Base-by-base conservation (phyloP, 805 yeast species). In the Candida silvatica region DNA sequence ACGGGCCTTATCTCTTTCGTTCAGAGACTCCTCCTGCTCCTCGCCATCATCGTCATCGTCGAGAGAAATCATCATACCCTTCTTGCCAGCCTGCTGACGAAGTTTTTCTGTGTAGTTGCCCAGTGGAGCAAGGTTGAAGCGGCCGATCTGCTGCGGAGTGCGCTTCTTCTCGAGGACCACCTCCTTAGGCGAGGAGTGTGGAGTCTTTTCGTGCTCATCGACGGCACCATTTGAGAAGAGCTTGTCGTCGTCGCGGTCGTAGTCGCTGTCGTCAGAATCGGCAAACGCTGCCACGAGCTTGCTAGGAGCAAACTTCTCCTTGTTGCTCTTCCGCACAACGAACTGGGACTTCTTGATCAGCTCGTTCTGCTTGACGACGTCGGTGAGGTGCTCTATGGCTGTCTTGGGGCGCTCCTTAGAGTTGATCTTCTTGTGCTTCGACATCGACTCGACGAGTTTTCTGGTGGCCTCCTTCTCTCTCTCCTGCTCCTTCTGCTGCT, bases 271-370 rank as follows among this genome's bases (percentile, higher is more conserved):
- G 8, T 44, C 48, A 8, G 40, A 35, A 9, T 37, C 42, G 18
- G 45, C 42, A 29, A 51, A 51, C 9, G 35, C 36, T 9, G 45
- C 43, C 17, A 54, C 35, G 11, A 54, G 34, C 17, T 43, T 46
- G 6, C 36, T 31, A 12, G 49, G 47, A 17, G 40, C 38, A 26
- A 53, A 54, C 20, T 47, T 50, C 9, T 44, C 39, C 9, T 37
- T 25, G 22, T 45, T 37, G 27, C 42, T 42, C 28, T 42, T 47
- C 32, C 40, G 43, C 9, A 39, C 12, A 7, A 49, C 33, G 18
- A 25, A 32, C 3, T 30, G 37, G 2, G 45, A 36, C 14, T 43
- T 44, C 17, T 41, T 41, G 20, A 49, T 41, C n/a, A 45, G 33
- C 26, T 51, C 53, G 30, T 41, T 43, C 16, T 31, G 35, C 15